These are phyloP conservation scores for Cryptococcus floricola DNA, from an alignment of 1,284 basidiomycete species.

Conservation along the genomic window DNA sequence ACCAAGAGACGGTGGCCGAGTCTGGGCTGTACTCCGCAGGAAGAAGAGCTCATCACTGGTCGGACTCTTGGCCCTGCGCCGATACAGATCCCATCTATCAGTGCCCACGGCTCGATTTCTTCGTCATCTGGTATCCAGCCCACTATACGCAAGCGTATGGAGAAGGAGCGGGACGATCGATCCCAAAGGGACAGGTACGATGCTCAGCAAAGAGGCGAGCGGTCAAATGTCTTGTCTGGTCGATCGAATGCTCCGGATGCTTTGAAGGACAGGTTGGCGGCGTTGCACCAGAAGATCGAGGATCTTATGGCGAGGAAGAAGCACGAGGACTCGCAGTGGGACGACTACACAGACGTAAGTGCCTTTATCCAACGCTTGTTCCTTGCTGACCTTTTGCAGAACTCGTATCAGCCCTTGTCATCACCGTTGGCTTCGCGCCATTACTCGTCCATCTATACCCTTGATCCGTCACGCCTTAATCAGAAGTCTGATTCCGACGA, in stretches of 20 bases:
- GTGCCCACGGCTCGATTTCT: slow-evolving; percentile 11
- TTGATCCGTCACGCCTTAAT: slow-evolving; percentile 39
- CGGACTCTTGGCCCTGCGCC: slow-evolving; percentile 10
- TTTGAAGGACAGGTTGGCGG: slow-evolving; percentile 57
- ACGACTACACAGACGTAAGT: slow-evolving; percentile 74
- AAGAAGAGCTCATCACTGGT: slow-evolving; percentile 60
- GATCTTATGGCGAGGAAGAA: slow-evolving; percentile 62
- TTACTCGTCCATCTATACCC: slow-evolving; percentile 44
- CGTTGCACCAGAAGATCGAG: slow-evolving; percentile 66
- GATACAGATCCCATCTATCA: slow-evolving; percentile 15
- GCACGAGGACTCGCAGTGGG: slow-evolving; percentile 68
- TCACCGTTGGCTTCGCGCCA: slow-evolving; percentile 51
- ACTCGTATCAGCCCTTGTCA: slow-evolving; percentile 59
- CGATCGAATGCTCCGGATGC: slow-evolving; percentile 40
- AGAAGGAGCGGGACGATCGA: slow-evolving; percentile 40
- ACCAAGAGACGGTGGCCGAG: slow-evolving; percentile 72
- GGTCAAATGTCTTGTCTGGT: slow-evolving; percentile 23
- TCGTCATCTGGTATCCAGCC: slow-evolving; percentile 19
- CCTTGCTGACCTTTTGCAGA: slow-evolving; percentile 51
- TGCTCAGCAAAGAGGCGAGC: slow-evolving; percentile 25
- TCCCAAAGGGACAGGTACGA: slow-evolving; percentile 37
- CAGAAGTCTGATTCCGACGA: slow-evolving; percentile 33
- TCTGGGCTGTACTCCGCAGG: slow-evolving; percentile 69
- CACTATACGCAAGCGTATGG: slow-evolving; percentile 18
- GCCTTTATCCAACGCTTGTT: slow-evolving; percentile 3